phyloP scores from a whole-genome alignment of 148 eudicot genomes.

The Cornus controversa region DNA sequence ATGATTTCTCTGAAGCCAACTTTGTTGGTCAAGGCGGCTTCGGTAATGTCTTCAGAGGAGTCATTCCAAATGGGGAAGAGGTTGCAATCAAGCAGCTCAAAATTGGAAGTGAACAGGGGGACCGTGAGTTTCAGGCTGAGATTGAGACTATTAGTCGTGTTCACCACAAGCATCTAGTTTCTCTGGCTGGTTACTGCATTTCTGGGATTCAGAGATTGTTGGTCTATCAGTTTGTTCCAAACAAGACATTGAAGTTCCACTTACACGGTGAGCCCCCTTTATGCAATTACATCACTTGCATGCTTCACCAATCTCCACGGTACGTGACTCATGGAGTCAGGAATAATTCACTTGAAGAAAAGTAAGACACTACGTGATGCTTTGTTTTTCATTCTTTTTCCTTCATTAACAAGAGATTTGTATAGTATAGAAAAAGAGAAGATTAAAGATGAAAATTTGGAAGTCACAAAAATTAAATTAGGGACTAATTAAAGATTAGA shows the following conservation, averaged over 20 bases:
- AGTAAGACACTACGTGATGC: too few species aligned
- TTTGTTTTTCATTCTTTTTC: too few species aligned
- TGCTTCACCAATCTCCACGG: not conserved
- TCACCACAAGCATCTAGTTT: constrained; percentile 75
- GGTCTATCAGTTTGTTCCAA: constrained; percentile 77
- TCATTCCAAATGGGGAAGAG: constrained; percentile 54
- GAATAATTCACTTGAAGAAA: too few species aligned
- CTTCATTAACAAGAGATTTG: too few species aligned
- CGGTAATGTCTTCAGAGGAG: constrained; percentile 73
- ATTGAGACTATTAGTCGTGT: constrained; percentile 76
- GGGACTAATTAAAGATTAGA: too few species aligned
- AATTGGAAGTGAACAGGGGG: constrained; percentile 79
- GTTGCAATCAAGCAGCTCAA: constrained; percentile 79
- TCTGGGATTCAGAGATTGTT: constrained; percentile 59
- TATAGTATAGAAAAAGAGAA: not conserved
- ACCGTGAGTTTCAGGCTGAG: constrained; percentile 91
- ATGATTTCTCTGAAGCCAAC: constrained; percentile 49
- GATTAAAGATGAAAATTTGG: too few species aligned
- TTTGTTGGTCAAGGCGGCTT: constrained; percentile 87
- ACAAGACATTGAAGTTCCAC: constrained; percentile 71
- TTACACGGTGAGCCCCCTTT: constrained; percentile 56
- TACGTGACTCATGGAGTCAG: too few species aligned
- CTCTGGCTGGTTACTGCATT: constrained; percentile 72
- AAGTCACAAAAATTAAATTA: too few species aligned
- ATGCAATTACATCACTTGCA: not conserved